A percentile compares a stretch with the other conserved stretches of the same genome.
These are phyloP conservation scores for Neurospora pannonica DNA, from an alignment of 495 filamentous ascomycete genomes.

Conservation along the genomic window DNA sequence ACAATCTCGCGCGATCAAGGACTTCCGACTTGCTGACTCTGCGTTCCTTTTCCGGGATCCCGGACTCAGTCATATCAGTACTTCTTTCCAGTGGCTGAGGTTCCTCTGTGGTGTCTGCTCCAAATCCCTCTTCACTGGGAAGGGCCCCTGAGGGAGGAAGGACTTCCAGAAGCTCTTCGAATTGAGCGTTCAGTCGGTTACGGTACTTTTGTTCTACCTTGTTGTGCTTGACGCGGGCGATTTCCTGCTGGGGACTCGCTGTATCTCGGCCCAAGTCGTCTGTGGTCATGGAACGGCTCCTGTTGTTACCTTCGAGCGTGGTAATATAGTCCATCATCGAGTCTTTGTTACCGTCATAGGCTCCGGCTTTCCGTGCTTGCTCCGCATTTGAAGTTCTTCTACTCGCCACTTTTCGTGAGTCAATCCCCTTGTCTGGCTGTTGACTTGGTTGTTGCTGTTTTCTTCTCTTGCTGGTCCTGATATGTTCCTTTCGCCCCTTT, in stretches of 20 bases:
- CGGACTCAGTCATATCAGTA: background rate
- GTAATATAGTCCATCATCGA: background rate
- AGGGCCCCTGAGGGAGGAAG: conserved; percentile 10
- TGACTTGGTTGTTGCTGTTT: background rate
- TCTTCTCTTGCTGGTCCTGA: background rate
- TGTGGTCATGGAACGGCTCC: background rate
- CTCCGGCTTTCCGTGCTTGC: background rate
- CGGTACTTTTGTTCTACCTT: conserved; percentile 5
- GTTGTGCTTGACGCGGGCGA: conserved; percentile 2
- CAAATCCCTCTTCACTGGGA: background rate
- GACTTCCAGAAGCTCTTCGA: conserved; percentile 20
- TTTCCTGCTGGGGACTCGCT: background rate
- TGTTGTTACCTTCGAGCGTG: background rate
- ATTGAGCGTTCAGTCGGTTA: conserved; percentile 12
- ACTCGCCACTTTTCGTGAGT: background rate
- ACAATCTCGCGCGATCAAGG: conserved; percentile 17
- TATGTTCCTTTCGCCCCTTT: background rate
- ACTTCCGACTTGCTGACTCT: conserved; percentile 25
- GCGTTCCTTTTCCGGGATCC: background rate
- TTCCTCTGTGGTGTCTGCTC: background rate
- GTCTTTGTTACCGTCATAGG: background rate
- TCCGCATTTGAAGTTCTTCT: background rate
- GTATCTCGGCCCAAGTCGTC: background rate
- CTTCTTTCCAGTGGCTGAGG: background rate
- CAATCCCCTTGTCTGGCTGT: background rate